These are phyloP conservation scores for Hymenoscyphus fructigenus DNA, from an alignment of 2,329 filamentous ascomycete genomes.

Conservation along the genomic window DNA sequence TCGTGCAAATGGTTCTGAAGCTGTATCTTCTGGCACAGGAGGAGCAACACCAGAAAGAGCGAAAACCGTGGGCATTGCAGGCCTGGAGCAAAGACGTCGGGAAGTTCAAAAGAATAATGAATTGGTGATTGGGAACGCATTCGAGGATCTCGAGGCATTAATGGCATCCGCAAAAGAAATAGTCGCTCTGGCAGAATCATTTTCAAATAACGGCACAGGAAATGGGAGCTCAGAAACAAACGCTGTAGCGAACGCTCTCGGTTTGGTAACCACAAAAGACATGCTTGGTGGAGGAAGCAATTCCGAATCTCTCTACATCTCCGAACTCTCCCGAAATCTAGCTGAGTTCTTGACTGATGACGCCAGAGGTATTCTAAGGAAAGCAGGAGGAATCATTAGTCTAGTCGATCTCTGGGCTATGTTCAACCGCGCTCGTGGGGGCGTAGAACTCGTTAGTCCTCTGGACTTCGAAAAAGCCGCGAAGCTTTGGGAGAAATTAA, in stretches of 20 bases:
- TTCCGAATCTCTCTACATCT: constrained; percentile 82
- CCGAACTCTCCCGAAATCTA: constrained; percentile 78
- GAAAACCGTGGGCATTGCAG: constrained; percentile 84
- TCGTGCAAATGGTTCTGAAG: constrained; percentile 38
- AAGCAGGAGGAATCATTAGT: constrained; percentile 83
- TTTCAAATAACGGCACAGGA: constrained; percentile 61
- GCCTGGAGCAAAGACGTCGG: constrained; percentile 80
- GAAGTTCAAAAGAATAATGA: constrained; percentile 92
- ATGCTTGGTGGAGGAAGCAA: constrained; percentile 77
- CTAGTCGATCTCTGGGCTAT: constrained; percentile 91
- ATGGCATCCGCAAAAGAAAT: constrained; percentile 99
- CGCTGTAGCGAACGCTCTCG: constrained; percentile 74
- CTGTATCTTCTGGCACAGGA: constrained; percentile 38
- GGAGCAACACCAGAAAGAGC: constrained; percentile 39
- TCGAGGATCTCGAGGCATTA: constrained; percentile 92
- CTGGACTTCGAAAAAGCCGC: constrained; percentile 90
- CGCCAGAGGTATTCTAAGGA: constrained; percentile 70
- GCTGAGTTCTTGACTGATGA: constrained; percentile 91
- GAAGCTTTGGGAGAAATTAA: constrained; percentile 81
- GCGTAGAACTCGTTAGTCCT: constrained; percentile 91
- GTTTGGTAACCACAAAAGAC: constrained; percentile 91
- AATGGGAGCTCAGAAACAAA: constrained; percentile 68
- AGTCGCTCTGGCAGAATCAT: constrained; percentile 85
- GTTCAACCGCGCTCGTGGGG: constrained; percentile 90
- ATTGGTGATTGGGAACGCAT: constrained; percentile 85